Evolutionary conservation across 163 green algal genomes (phyloP).

Genomic region (Prototheca cutis): DNA sequence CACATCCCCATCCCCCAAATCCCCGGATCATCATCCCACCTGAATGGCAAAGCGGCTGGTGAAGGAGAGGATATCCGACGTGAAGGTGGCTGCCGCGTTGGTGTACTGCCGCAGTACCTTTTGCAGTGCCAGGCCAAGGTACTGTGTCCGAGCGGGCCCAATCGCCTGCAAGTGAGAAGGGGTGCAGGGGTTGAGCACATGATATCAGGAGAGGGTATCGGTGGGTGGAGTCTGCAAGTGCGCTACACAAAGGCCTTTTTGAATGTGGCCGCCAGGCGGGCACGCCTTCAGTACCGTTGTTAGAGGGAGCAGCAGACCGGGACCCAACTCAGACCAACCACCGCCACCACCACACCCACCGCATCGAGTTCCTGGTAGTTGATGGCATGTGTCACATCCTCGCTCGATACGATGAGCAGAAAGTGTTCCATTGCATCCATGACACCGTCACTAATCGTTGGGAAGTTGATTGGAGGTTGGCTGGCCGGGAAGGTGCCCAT

Average conservation of each 20-base stretch:
- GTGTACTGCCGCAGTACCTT: conserved; percentile 79
- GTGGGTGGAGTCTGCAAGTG: too few relatives aligned
- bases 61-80: conserved; percentile 59
- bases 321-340: too few relatives aligned
- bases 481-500: too few relatives aligned
- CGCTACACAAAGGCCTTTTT: too few relatives aligned
- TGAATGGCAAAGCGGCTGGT: conserved; percentile 78
- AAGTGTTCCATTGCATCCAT: conserved; percentile 84
- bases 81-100: conserved; percentile 69
- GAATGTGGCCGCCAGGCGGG: background rate
- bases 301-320: too few relatives aligned
- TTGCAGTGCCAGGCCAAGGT: conserved; percentile 56
- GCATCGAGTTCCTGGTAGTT: conserved; percentile 24
- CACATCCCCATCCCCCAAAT: background rate
- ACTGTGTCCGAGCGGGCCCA: conserved; percentile 29
- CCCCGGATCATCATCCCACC: conserved; percentile 33
- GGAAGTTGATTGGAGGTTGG: too few relatives aligned
- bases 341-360: conserved; percentile 1
- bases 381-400: conserved; percentile 56
- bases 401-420: conserved; percentile 62
- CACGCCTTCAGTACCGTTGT: background rate
- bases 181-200: too few relatives aligned
- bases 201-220: too few relatives aligned
- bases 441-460: conserved; percentile 69
- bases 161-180: too few relatives aligned